Percentiles rank a stretch among this genome's conserved stretches.
Evolutionary conservation across 352 stramenopile genomes (phyloP).

Genomic region (Phytopythium chamaehyphon): DNA sequence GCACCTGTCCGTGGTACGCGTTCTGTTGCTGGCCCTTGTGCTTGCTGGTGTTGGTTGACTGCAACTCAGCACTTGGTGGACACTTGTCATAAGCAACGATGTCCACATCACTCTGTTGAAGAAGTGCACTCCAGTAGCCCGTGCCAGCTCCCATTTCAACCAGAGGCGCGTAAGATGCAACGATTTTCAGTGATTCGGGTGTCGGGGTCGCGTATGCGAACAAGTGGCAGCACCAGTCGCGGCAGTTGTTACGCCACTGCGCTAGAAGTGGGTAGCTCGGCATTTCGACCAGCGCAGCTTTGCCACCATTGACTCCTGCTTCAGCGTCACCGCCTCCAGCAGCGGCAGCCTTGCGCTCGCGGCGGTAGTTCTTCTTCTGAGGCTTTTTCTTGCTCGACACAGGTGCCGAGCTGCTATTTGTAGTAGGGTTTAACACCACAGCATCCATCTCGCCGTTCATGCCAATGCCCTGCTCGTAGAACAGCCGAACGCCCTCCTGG

Average conservation of each 20-base stretch:
- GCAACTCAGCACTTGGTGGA: slow-evolving; percentile 27
- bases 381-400: slow-evolving; percentile 48
- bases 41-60: slow-evolving; percentile 11
- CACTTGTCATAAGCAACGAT: slow-evolving; percentile 67
- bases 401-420: slow-evolving; percentile 7
- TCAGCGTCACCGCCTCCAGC: neutral
- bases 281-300: slow-evolving; percentile 32
- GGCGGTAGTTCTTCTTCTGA: slow-evolving; percentile 60
- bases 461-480: slow-evolving; percentile 76
- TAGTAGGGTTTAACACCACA: slow-evolving; percentile 35
- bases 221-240: slow-evolving; percentile 71
- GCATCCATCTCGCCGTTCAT: slow-evolving; percentile 80
- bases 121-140: slow-evolving; percentile 83
- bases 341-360: slow-evolving; percentile 24
- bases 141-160: slow-evolving; percentile 89
- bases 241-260: slow-evolving; percentile 76
- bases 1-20: slow-evolving; percentile 61
- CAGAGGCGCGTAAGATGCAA: slow-evolving; percentile 57
- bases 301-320: neutral
- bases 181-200: slow-evolving; percentile 35
- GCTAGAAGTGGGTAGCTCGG: slow-evolving; percentile 60
- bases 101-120: slow-evolving; percentile 68
- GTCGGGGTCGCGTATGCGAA: slow-evolving; percentile 74
- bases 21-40: slow-evolving; percentile 24
- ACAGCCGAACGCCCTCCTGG: slow-evolving; percentile 64